Evolutionary conservation across 2,329 filamentous ascomycete genomes (phyloP), one percentile per base, ranked within the genome.

Genomic region (Talaromyces sp.): DNA sequence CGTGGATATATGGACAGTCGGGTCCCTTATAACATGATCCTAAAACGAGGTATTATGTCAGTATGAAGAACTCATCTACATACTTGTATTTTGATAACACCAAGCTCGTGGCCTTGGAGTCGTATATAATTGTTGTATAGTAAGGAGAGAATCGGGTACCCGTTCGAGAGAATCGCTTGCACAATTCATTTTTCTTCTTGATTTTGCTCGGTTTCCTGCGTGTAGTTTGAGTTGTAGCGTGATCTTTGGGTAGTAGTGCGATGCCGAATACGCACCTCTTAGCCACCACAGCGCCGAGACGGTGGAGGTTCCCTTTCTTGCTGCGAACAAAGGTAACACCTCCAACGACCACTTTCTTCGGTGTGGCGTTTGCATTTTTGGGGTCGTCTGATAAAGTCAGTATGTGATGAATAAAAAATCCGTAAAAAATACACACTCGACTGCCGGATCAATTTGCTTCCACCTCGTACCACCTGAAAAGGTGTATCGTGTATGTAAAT

Each of bases 11-110:
- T 63, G 86, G 89, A 78, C 95, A 99, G 57, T 80, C 82, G 8
- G 90, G 89, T 66, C 94, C 93, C 77, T 92, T 92, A 64, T 87
- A 83, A 78, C 95, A 99, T 69, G 89, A 89, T 81, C 95, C 95
- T 97, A 83, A 64, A 66, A 67, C 2, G 13, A 31, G 7, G 45
- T 13, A 45, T 45, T 7, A 59, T 25, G 80, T 77, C 73, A 73
- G 71, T 72, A 73, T 71, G 37, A 45, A 25, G 9, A 59, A n/a
- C 5, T 68, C 41, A 68, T 45, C 17, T 59, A 59, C 56, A 45
- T 43, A 59, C 56, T 31, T 25, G 22, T 25, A 27, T 45, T 27
- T 61, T 61, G 70, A 69, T 61, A 70, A 81, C 86, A 77, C 86
- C 84, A 83, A 70, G 73, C 74, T 75, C 74, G 75, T 70, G 72